Base-by-base conservation (phyloP, 2,329 filamentous ascomycete species). In the Septoria linicola region DNA sequence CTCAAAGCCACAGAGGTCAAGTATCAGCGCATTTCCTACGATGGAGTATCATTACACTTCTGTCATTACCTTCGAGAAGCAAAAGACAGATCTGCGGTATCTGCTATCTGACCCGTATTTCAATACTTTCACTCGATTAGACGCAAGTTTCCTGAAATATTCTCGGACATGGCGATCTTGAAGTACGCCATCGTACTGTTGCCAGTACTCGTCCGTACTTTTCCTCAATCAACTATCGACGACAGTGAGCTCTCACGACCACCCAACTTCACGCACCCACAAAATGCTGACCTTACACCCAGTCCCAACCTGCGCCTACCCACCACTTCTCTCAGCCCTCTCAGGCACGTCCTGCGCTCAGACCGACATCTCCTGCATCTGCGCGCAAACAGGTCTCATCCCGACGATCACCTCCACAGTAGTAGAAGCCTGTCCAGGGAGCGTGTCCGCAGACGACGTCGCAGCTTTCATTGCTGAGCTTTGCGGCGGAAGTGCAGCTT, bases 261-360 rank as follows among this genome's bases (percentile, higher is more conserved):
- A n/a, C 13, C 8, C 2, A 13, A 16, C 20, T 1, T 30, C 35
- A 13, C 8, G 11, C 17, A 37, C 14, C 8, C 35, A 3, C 35
- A 20, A 19, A n/a, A 11, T 20, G 35, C 17, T 37, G 8, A 14
- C 14, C 35, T 16, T 10, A 5, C 23, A 27, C 23, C 7, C n/a
- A 44, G 51, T 58, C n/a, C 57, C 57, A 19, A n/a, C 49, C 30
- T 59, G 55, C 54, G 57, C 57, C 11, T 43, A 44, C 20, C 41
- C 39, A 16, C 44, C 52, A n/a, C 49, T 58, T 3, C 47, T 53
- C 32, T 10, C 52, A 5, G 41, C 49, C 21, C 47, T 59, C 30
- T 49, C 44, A 23, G 31, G 39, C 16, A 51, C 52, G 3, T 55
- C 52, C 21, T 59, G 57, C 50, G 25, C 23, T 16, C 37, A 39